Conservation (phyloP, 208 protist species). For the Balamuthia mandrillaris region DNA sequence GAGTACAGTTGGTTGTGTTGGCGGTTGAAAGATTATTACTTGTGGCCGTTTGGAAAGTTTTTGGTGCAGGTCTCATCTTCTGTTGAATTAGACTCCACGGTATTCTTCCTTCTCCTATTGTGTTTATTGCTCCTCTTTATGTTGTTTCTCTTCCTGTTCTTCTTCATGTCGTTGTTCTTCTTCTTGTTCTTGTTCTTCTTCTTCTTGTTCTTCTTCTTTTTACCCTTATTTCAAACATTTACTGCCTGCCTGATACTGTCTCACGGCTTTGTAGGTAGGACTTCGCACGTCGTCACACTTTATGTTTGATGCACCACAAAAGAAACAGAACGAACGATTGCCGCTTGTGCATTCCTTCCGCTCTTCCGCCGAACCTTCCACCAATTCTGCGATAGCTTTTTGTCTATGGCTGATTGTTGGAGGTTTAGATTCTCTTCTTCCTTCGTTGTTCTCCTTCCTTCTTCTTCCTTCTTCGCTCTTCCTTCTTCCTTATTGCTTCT, state of each 20-base stretch:
- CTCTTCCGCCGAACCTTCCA: too few relatives aligned
- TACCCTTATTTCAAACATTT: not conserved
- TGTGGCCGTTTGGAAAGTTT: conserved; percentile 66
- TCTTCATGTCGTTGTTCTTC: not conserved
- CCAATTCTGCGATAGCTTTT: not conserved
- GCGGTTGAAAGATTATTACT: conserved; percentile 48
- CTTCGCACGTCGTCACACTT: too few relatives aligned
- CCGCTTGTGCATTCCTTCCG: too few relatives aligned
- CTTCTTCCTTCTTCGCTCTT: not conserved
- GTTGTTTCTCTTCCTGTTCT: not conserved
- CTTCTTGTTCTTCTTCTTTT: not conserved
- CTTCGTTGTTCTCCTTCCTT: not conserved
- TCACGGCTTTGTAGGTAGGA: too few relatives aligned
- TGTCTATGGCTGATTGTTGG: not conserved
- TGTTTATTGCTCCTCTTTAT: not conserved
- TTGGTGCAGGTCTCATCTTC: not conserved
- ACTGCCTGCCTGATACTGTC: too few relatives aligned
- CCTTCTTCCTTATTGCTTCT: not conserved
- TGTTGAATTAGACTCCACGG: not conserved
- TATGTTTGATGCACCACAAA: too few relatives aligned
- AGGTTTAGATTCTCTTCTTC: not conserved
- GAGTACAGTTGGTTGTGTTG: conserved; percentile 48
- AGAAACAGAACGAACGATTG: too few relatives aligned
- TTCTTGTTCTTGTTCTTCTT: not conserved
- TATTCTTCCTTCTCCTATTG: not conserved